phyloP scores from a whole-genome alignment of 768 basidiomycete genomes.

The Auricularia heimuer region DNA sequence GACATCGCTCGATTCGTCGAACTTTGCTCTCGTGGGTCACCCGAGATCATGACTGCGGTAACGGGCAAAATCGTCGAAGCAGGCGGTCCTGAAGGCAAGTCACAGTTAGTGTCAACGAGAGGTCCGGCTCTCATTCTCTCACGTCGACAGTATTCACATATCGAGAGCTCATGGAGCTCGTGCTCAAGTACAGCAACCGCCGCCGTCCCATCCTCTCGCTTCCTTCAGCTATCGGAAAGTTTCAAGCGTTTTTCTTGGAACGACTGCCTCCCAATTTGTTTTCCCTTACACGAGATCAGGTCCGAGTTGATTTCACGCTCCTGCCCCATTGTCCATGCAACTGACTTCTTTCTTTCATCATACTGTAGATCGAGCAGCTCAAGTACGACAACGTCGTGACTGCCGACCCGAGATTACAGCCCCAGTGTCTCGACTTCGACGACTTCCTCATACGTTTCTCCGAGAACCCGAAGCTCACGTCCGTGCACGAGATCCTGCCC shows the following conservation, averaged over 20 bases:
- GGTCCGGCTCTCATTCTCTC: no score
- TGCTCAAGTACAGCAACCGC: slow-evolving; percentile 44
- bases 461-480: slow-evolving; percentile 18
- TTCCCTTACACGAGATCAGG: slow-evolving; percentile 63
- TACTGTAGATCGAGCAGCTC: slow-evolving; percentile 48
- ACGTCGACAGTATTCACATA: slow-evolving; percentile 49
- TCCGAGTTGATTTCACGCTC: slow-evolving; percentile 16
- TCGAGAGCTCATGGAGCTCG: slow-evolving; percentile 53
- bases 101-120: no score
- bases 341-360: background rate
- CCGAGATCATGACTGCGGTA: slow-evolving; percentile 24
- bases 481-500: slow-evolving; percentile 17
- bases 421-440: slow-evolving; percentile 19
- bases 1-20: slow-evolving; percentile 58
- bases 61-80: slow-evolving; percentile 39
- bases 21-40: slow-evolving; percentile 40
- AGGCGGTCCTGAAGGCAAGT: slow-evolving; percentile 33
- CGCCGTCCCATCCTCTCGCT: slow-evolving; percentile 50
- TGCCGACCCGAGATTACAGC: slow-evolving; percentile 16
- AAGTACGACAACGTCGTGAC: slow-evolving; percentile 46
- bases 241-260: slow-evolving; percentile 61
- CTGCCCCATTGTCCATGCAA: background rate
- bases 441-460: slow-evolving; percentile 12
- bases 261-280: slow-evolving; percentile 52
- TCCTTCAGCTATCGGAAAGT: slow-evolving; percentile 49